Base-by-base conservation (phyloP, 257 asterid species). In the Knoxia roxburghii region DNA sequence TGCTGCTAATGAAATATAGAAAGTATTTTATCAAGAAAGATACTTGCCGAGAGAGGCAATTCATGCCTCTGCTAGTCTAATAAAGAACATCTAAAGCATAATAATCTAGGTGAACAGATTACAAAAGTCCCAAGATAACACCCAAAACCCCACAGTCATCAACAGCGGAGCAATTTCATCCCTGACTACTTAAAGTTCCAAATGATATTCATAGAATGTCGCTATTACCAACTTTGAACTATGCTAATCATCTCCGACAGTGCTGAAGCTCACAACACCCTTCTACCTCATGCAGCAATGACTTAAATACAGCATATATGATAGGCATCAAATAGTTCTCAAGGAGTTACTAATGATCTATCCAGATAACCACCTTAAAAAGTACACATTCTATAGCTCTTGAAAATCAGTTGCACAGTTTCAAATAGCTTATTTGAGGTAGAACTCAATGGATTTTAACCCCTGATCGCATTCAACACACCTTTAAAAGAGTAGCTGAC, bases 1-100 rank as follows among this genome's bases (percentile, higher is more conserved):
- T 30, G 57, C 63, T 69, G 49, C 61, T 69, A 27, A 68, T 51
- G 51, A 26, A 17, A 14, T 24, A 26, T 7, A 21, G 20, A 27
- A 4, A 0, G 0, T n/a, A 49, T 65, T 35, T 30, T 33, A 20
- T 27, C 43, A 46, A 20, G 37, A 6, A 50, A 8, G 59, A 23
- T 12, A 8, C 32, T 45, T n/a, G n/a, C n/a, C 35, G 41, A 27
- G 18, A 64, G 9, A n/a, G 30, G 13, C 61, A 55, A 9, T 6
- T 57, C 5, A 58, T 58, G 45, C 64, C 15, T 32, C 7, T 58
- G 11, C 45, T 17, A 58, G 23, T 33, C 23, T 20, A 18, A 32
- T 33, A 17, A 8, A 8, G 27, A 20, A 33, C 48, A 35, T 39
- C 46, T 32, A 59, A 59, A 59, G 33, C 20, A 6, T 20, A 27